phyloP scores from a whole-genome alignment of 352 stramenopile species.

The Hyaloperonospora arabidopsidis region DNA sequence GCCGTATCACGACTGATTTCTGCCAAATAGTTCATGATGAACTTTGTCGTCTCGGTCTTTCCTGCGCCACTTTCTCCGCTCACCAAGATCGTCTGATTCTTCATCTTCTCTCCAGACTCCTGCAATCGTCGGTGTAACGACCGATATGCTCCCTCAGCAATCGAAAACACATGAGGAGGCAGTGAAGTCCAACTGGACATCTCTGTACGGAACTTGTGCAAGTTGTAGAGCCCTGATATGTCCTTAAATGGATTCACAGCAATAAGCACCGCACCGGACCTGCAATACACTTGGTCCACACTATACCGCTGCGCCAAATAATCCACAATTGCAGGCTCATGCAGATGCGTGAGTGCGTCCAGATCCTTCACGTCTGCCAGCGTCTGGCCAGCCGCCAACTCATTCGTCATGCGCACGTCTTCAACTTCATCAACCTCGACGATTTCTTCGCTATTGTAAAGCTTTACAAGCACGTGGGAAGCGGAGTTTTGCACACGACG shows the following conservation, averaged over 20 bases:
- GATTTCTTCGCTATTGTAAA: slow-evolving; percentile 31
- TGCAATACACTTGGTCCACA: slow-evolving; percentile 70
- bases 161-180: slow-evolving; percentile 75
- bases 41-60: slow-evolving; percentile 96
- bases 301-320: slow-evolving; percentile 68
- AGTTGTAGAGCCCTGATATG: slow-evolving; percentile 59
- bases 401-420: slow-evolving; percentile 53
- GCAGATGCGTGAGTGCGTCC: slow-evolving; percentile 63
- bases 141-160: slow-evolving; percentile 65
- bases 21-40: slow-evolving; percentile 69
- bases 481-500: slow-evolving; percentile 26
- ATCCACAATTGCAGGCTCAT: slow-evolving; percentile 75
- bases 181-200: slow-evolving; percentile 28
- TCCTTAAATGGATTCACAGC: slow-evolving; percentile 78
- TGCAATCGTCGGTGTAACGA: slow-evolving; percentile 39
- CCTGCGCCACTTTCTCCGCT: slow-evolving; percentile 92
- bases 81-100: slow-evolving; percentile 92
- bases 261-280: slow-evolving; percentile 61
- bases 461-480: slow-evolving; percentile 33
- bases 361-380: slow-evolving; percentile 62
- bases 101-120: slow-evolving; percentile 44
- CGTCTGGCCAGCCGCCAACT: slow-evolving; percentile 24
- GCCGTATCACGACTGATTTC: slow-evolving; percentile 13
- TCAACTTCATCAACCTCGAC: slow-evolving; percentile 37
- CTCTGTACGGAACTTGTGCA: slow-evolving; percentile 31